Conservation (phyloP, 2,329 filamentous ascomycete species). For the Fusarium sp. region DNA sequence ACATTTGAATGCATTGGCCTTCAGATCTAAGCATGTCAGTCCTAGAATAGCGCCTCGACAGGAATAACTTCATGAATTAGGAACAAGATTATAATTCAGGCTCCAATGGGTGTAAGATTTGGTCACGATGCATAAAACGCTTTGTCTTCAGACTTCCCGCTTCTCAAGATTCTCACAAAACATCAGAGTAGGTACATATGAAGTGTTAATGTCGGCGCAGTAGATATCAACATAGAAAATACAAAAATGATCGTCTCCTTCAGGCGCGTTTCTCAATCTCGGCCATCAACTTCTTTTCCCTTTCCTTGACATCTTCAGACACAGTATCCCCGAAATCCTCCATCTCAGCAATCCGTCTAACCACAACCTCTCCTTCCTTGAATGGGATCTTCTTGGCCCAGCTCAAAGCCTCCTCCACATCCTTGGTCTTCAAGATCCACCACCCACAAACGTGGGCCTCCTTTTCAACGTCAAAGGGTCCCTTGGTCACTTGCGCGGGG, state of each 20-base stretch:
- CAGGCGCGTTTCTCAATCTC: background rate
- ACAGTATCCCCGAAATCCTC: slow-evolving; percentile 36
- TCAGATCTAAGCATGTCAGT: background rate
- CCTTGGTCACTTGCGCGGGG: slow-evolving; percentile 38
- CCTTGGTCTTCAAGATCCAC: slow-evolving; percentile 48
- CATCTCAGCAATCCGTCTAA: slow-evolving; percentile 41
- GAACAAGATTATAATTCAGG: background rate
- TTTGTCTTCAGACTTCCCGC: background rate
- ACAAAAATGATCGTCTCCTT: background rate
- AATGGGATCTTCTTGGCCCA: slow-evolving; percentile 49
- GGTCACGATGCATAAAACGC: background rate
- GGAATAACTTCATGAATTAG: background rate
- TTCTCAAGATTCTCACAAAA: background rate
- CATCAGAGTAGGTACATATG: background rate
- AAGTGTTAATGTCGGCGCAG: background rate
- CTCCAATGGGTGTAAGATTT: background rate
- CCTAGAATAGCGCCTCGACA: background rate
- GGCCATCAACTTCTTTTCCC: slow-evolving; percentile 18
- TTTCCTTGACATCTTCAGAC: slow-evolving; percentile 31
- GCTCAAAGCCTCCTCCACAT: slow-evolving; percentile 45
- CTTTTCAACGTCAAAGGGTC: slow-evolving; percentile 47
- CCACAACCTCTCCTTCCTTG: slow-evolving; percentile 40
- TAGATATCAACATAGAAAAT: too few species aligned
- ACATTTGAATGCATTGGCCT: background rate
- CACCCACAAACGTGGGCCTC: slow-evolving; percentile 46